Conservation (phyloP, 176 grass and related monocot genomes). For the Ensete ventricosum region DNA sequence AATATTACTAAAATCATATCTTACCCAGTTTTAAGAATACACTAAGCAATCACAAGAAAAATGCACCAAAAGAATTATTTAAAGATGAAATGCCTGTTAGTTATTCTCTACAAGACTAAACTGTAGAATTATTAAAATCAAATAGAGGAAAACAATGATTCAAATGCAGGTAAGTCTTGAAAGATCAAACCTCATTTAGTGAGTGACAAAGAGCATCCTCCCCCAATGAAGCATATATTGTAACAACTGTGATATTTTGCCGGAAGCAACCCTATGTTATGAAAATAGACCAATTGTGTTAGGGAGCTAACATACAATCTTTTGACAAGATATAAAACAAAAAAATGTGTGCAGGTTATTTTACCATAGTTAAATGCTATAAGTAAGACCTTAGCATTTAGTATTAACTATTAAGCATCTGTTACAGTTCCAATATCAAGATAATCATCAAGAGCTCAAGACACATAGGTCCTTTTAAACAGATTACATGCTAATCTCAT, state of each 20-base stretch:
- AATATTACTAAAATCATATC: too few species aligned
- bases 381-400: neutral
- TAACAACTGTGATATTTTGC: slow-evolving; percentile 73
- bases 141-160: neutral
- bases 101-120: too few species aligned
- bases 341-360: neutral
- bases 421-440: too few species aligned
- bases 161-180: too few species aligned
- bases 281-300: neutral
- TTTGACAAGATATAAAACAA: neutral
- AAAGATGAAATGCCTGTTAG: too few species aligned
- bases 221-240: slow-evolving; percentile 88
- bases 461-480: too few species aligned
- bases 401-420: neutral
- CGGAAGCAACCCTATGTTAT: slow-evolving; percentile 59
- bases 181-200: slow-evolving; percentile 58
- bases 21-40: too few species aligned
- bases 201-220: slow-evolving; percentile 90
- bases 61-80: too few species aligned
- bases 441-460: too few species aligned
- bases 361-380: neutral
- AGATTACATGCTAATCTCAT: too few species aligned
- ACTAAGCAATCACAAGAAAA: too few species aligned
- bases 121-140: neutral
- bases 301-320: neutral